Conservation (phyloP, 2,329 filamentous ascomycete species). For the Neopestalotiopsis clavispora region DNA sequence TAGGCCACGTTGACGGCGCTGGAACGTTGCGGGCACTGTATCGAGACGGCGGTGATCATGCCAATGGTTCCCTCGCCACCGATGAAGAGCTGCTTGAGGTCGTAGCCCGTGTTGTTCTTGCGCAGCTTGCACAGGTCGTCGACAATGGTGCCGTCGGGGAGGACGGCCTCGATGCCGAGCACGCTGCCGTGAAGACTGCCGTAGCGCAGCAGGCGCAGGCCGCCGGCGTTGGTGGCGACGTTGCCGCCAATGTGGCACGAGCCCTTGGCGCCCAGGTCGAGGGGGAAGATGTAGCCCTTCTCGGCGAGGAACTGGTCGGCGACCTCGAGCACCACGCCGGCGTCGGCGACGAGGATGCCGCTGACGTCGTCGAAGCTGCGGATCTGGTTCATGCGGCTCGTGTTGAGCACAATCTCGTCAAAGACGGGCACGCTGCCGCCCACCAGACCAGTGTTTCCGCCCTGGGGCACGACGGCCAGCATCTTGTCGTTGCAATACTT, state of each 20-base stretch:
- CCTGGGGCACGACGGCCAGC: conserved; percentile 94
- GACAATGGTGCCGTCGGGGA: conserved; percentile 90
- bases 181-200: conserved; percentile 94
- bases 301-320: conserved; percentile 87
- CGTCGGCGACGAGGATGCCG: conserved; percentile 87
- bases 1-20: conserved; percentile 93
- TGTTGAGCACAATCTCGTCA: conserved; percentile 95
- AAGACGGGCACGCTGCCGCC: conserved; percentile 96
- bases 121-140: conserved; percentile 86
- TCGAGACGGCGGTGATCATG: conserved; percentile 87
- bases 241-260: conserved; percentile 97
- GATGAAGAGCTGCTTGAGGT: conserved; percentile 79
- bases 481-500: conserved; percentile 94
- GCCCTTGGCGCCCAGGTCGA: conserved; percentile 97
- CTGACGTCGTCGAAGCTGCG: conserved; percentile 92
- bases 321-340: conserved; percentile 87
- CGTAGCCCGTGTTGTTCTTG: conserved; percentile 99
- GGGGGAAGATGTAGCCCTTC: conserved; percentile 86
- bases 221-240: conserved; percentile 93
- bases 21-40: conserved; percentile 86
- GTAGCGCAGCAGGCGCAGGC: conserved; percentile 86
- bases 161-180: conserved; percentile 88
- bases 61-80: conserved; percentile 94
- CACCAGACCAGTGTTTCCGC: conserved; percentile 94
- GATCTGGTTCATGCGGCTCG: conserved; percentile 88